Evolutionary conservation across 2,329 filamentous ascomycete species (phyloP).

Genomic region (Arthrobotrys sphaeroides): DNA sequence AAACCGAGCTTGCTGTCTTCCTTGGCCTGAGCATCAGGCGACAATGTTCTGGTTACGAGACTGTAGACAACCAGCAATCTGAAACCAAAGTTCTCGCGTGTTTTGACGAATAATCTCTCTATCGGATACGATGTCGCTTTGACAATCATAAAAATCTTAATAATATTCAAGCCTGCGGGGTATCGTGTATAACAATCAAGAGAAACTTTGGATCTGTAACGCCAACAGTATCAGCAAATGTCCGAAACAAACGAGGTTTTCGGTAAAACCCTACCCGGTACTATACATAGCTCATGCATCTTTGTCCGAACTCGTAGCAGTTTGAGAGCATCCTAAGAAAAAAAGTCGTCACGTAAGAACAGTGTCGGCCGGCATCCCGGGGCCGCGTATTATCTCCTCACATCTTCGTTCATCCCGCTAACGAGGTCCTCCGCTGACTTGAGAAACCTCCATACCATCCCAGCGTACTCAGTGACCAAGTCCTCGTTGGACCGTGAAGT

Average conservation of each 20-base stretch:
- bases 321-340: conserved; percentile 73
- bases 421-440: conserved; percentile 74
- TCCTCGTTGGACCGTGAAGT: conserved; percentile 65
- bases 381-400: conserved; percentile 59
- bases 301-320: conserved; percentile 80
- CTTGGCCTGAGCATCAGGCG: conserved; percentile 5
- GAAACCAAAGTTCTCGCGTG: conserved; percentile 2
- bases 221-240: neutral
- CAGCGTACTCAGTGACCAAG: conserved; percentile 75
- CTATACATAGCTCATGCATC: conserved; percentile 84
- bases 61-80: neutral
- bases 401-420: conserved; percentile 76
- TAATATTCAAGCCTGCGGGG: conserved; percentile 70
- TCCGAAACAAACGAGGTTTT: conserved; percentile 7
- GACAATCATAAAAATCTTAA: conserved; percentile 6
- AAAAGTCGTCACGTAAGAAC: conserved; percentile 14
- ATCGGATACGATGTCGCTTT: neutral
- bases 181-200: conserved; percentile 81
- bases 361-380: neutral
- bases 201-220: conserved; percentile 76
- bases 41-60: too few species aligned
- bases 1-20: neutral
- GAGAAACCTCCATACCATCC: conserved; percentile 79
- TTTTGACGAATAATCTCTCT: conserved; percentile 5
- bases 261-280: conserved; percentile 67